Percentiles rank a stretch among this genome's conserved stretches.
These are phyloP conservation scores for Nakaseomyces delphensis DNA, from an alignment of 1,139 yeast species.

Conservation along the genomic window DNA sequence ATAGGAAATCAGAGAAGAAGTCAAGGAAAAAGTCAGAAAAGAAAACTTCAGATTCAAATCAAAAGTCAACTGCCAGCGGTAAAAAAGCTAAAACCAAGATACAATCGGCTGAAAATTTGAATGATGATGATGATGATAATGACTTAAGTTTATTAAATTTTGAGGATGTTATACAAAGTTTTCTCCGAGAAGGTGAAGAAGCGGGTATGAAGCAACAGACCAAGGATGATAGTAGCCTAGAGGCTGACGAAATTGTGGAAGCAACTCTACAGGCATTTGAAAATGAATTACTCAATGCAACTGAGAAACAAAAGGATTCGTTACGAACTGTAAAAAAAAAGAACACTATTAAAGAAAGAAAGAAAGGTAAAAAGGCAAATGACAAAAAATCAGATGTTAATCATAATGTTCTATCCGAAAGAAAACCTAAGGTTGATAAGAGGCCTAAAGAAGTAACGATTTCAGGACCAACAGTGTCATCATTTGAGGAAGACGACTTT, in stretches of 20 bases:
- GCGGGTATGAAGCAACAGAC: conserved; percentile 9
- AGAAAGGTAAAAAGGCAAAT: conserved; percentile 4
- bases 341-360: conserved; percentile 5
- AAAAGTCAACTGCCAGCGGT: not conserved
- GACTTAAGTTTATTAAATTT: conserved; percentile 17
- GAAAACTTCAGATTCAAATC: not conserved
- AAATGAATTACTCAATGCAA: conserved; percentile 20
- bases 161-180: conserved; percentile 29
- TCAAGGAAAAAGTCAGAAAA: conserved; percentile 10
- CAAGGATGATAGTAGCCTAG: conserved; percentile 19
- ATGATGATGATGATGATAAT: not conserved
- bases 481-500: conserved; percentile 24
- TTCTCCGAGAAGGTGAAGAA: conserved; percentile 19
- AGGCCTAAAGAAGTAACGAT: conserved; percentile 11
- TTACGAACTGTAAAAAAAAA: conserved; percentile 13
- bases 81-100: not conserved
- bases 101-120: not conserved
- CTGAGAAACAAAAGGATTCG: conserved; percentile 1
- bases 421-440: not conserved
- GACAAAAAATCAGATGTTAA: not conserved
- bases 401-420: not conserved
- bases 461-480: conserved; percentile 8
- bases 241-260: conserved; percentile 29
- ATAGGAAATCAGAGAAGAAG: conserved; percentile 10
- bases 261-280: conserved; percentile 31